Evolutionary conservation across 345 rosid species (phyloP), one percentile per base, ranked within the genome.

Genomic region (Microcos paniculata): DNA sequence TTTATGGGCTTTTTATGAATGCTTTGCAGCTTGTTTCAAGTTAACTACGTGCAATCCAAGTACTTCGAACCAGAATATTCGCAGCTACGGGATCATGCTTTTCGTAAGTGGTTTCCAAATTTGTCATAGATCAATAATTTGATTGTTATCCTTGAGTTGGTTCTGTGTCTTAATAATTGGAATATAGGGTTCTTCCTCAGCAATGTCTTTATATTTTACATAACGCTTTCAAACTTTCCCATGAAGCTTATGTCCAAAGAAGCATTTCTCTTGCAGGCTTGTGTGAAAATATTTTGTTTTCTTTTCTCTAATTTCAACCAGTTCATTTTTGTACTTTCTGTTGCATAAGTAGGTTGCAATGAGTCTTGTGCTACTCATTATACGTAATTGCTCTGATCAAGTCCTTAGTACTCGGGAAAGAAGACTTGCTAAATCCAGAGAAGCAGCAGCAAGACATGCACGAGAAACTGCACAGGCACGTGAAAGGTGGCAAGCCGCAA

Each of bases 401-500:
- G 90, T 81, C 76, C 85, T 90, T 35, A 82, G 84, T 3, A 88
- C 91, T 59, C 83, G 88, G 65, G 94, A 88, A 80, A 90, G 78
- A 79, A 70, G 88, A 72, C 81, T 83, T 42, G 92, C 91, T 48
- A 84, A 84, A 76, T 86, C 88, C 8, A 82, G 94, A 75, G 94
- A 90, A 86, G 88, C 88, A 16, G 97, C 98, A 38, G 96, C 96
- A 55, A 87, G 87, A 78, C 89, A 92, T 42, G 97, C 92, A 62
- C 84, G 87, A 76, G 98, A 89, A 85, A 94, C 96, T 48, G 90
- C 91, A 73, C 97, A 90, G 81, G 98, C 98, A 77, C 88, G 94
- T 23, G 92, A 94, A 76, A 87, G 94, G 75, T 92, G 98, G 98
- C 92, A 88, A 83, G 45, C 43, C 24, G 97, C 97, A 72, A 89